phyloP scores from a whole-genome alignment of 192 early-diverging fungal genomes.

The Coemansia sp. region DNA sequence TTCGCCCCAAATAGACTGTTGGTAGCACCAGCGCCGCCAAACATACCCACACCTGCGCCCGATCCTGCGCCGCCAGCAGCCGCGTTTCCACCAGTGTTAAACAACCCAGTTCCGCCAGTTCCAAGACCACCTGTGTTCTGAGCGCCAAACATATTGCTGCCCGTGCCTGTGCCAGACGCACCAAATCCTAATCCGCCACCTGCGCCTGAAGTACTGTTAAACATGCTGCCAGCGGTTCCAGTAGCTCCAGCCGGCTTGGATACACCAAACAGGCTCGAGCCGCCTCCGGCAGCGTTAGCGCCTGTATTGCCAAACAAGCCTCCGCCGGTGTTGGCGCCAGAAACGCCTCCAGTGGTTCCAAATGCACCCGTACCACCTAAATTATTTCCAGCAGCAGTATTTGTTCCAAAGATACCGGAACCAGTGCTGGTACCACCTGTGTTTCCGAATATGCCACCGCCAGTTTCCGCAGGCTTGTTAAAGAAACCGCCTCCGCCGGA shows the following conservation, averaged over 20 bases:
- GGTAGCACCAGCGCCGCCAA: slow-evolving; percentile 18
- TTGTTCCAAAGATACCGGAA: background rate
- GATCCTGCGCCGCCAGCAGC: slow-evolving; percentile 21
- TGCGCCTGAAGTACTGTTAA: slow-evolving; percentile 9
- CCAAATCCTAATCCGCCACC: slow-evolving; percentile 15
- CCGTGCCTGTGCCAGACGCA: background rate
- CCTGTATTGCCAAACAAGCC: slow-evolving; percentile 49
- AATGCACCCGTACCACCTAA: slow-evolving; percentile 20
- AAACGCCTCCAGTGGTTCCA: background rate
- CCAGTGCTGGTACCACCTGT: slow-evolving; percentile 7
- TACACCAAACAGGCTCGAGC: background rate
- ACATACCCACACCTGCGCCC: slow-evolving; percentile 12
- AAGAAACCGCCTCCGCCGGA: slow-evolving; percentile 4
- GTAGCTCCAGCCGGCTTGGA: slow-evolving; percentile 13
- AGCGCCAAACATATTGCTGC: slow-evolving; percentile 11
- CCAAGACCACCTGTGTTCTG: background rate
- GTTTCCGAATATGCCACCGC: slow-evolving; percentile 25
- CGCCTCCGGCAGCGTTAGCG: slow-evolving; percentile 14
- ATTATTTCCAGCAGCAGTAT: slow-evolving; percentile 19
- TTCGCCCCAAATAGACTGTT: slow-evolving; percentile 25
- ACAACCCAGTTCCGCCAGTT: slow-evolving; percentile 10
- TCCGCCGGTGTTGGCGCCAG: slow-evolving; percentile 36
- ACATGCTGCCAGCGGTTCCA: slow-evolving; percentile 40
- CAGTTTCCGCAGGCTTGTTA: slow-evolving; percentile 4
- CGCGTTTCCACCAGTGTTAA: slow-evolving; percentile 18